phyloP scores from a whole-genome alignment of 1,139 yeast genomes.

The Kodamaea ohmeri region DNA sequence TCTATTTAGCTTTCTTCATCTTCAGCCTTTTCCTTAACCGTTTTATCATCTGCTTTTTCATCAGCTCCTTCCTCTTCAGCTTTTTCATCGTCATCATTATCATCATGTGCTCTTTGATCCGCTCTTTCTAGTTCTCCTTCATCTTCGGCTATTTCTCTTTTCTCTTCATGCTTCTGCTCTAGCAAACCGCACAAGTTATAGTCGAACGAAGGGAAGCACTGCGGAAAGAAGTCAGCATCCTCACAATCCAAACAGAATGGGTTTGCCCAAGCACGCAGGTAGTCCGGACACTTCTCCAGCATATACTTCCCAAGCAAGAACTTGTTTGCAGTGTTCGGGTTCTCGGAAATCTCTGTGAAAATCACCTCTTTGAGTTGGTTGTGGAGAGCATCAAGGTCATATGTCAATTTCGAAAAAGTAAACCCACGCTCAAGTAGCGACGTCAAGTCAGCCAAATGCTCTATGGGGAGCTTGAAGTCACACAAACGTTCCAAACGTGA shows the following conservation, averaged over 20 bases:
- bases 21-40: too few relatives aligned
- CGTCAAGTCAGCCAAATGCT: conserved; percentile 8
- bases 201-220: conserved; percentile 10
- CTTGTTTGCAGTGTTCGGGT: conserved; percentile 2
- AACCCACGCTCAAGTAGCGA: conserved; percentile 2
- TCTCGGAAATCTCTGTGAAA: conserved; percentile 4
- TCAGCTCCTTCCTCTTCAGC: too few relatives aligned
- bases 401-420: neutral
- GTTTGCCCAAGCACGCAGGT: conserved; percentile 10
- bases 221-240: conserved; percentile 8
- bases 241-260: conserved; percentile 9
- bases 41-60: too few relatives aligned
- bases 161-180: neutral
- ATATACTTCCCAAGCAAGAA: neutral
- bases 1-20: too few relatives aligned
- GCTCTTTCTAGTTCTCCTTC: neutral
- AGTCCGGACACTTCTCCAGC: neutral
- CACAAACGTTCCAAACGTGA: conserved; percentile 12
- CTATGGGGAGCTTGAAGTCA: conserved; percentile 9
- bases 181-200: conserved; percentile 9
- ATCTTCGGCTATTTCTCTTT: neutral
- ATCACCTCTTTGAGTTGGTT: conserved; percentile 2
- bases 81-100: too few relatives aligned
- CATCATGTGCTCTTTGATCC: neutral
- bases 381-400: neutral